Evolutionary conservation across 2,329 filamentous ascomycete species (phyloP).

Genomic region (Diplodia mutila): DNA sequence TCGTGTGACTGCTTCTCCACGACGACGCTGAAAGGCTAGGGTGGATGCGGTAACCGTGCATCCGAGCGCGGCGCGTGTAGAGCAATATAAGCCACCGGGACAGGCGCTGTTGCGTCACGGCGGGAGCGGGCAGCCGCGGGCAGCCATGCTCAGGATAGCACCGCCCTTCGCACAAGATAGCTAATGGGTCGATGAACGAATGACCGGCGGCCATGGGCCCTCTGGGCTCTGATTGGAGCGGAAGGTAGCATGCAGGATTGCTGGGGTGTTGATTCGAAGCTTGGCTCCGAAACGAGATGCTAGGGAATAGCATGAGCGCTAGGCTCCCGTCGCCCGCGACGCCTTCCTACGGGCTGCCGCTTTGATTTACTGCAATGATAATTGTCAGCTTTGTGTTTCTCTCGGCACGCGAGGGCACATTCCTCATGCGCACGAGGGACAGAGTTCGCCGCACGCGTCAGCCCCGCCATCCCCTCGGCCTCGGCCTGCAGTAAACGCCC

Average conservation of each 20-base stretch:
- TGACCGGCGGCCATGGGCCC: neutral
- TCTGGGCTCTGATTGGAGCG: conserved; percentile 3
- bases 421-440: conserved; percentile 1
- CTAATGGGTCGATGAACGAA: neutral
- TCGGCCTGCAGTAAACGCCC: too few species aligned
- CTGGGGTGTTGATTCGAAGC: neutral
- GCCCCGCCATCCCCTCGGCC: too few species aligned
- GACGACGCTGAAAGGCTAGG: neutral
- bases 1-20: conserved; percentile 1
- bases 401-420: too few species aligned
- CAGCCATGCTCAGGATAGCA: neutral
- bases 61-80: neutral
- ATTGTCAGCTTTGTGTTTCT: too few species aligned
- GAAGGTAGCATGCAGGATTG: neutral
- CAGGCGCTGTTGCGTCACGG: neutral
- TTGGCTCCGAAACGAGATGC: neutral
- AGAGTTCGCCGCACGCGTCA: conserved; percentile 3
- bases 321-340: neutral
- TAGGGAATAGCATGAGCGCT: too few species aligned
- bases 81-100: neutral
- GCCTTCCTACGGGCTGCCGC: conserved; percentile 2
- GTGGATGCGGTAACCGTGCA: neutral
- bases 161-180: neutral
- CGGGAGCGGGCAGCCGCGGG: neutral
- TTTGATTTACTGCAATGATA: neutral